These are phyloP conservation scores for Sclerotinia sclerotiorum DNA, from an alignment of 2,329 filamentous ascomycete species.

Conservation along the genomic window DNA sequence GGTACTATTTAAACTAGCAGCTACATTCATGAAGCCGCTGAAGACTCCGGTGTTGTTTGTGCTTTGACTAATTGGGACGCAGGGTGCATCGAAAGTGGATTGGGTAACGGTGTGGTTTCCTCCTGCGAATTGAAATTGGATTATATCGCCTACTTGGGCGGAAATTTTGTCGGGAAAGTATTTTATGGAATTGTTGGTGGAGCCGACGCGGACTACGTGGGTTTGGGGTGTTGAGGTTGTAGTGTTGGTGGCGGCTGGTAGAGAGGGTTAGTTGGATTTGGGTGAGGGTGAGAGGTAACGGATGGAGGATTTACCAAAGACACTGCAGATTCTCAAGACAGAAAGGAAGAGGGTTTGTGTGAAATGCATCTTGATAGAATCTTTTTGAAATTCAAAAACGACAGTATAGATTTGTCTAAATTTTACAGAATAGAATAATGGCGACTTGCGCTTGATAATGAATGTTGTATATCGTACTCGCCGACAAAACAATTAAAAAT, in stretches of 20 bases:
- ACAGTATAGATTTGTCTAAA: slow-evolving; percentile 28
- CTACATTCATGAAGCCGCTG: slow-evolving; percentile 66
- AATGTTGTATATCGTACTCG: slow-evolving; percentile 37
- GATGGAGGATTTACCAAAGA: slow-evolving; percentile 34
- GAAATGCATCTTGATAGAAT: slow-evolving; percentile 40
- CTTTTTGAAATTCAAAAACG: slow-evolving; percentile 30
- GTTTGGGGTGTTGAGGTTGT: slow-evolving; percentile 45
- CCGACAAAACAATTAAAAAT: slow-evolving; percentile 36
- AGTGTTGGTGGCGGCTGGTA: slow-evolving; percentile 22
- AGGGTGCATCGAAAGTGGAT: slow-evolving; percentile 71
- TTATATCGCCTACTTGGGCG: slow-evolving; percentile 61
- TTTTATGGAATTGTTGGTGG: slow-evolving; percentile 47
- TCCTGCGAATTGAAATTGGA: slow-evolving; percentile 66
- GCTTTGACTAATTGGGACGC: slow-evolving; percentile 56
- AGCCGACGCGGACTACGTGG: slow-evolving; percentile 65
- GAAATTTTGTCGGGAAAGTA: slow-evolving; percentile 67
- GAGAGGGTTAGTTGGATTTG: not conserved
- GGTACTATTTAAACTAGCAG: slow-evolving; percentile 49
- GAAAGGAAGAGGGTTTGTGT: slow-evolving; percentile 34
- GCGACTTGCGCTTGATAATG: slow-evolving; percentile 37
- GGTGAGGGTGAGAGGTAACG: not conserved
- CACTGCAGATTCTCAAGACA: slow-evolving; percentile 37
- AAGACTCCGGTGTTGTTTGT: slow-evolving; percentile 59
- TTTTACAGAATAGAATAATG: slow-evolving; percentile 21
- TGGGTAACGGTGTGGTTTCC: slow-evolving; percentile 79